Evolutionary conservation across 768 basidiomycete species (phyloP), one percentile per base, ranked within the genome.

Genomic region (Naganishia kalamii): DNA sequence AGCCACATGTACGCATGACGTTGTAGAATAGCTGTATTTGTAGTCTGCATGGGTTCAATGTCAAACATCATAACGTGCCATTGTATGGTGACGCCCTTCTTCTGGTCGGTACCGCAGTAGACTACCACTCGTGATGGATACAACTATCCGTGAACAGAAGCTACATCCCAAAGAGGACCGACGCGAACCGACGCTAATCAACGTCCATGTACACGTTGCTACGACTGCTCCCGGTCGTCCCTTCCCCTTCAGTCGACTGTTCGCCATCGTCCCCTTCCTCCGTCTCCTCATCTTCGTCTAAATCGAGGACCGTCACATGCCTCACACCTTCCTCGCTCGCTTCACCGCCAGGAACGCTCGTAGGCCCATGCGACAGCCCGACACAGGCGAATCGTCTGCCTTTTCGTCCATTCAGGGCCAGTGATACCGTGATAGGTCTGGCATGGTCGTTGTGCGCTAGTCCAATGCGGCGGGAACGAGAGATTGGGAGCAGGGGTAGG

Each of bases 381-480:
- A 64, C 37, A 35, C 63, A 64, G 5, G 63, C 63, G 21, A 64
- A 51, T 23, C 63, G 29, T 54, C 63, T 25, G 3, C 63, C 63
- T 15, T 43, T 54, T 4, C 63, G 49, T 29, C 63, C 63, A 33
- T 64, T 64, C 15, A 44, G n/a, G 7, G 50, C 50, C 15, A 64
- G 32, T 3, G 33, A 63, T 6, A 35, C 62, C 4, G 54, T 5
- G 13, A 35, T 35, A 2, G 37, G 3, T 19, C 19, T 10, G 32
- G 12, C n/a, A 23, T 15, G 33, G 35, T 41, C 37, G 5, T 13
- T 37, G n/a, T 25, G 33, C 21, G 37, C 35, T 12, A 35, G 5
- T 23, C 33, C 54, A 21, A 57, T 40, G 21, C 54, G 54, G 35
- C 54, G 54, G 29, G 54, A 57, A 12, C 37, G 54, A 12, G 54